These are phyloP conservation scores for Peniophora sp. DNA, from an alignment of 1,284 basidiomycete genomes.

Conservation along the genomic window DNA sequence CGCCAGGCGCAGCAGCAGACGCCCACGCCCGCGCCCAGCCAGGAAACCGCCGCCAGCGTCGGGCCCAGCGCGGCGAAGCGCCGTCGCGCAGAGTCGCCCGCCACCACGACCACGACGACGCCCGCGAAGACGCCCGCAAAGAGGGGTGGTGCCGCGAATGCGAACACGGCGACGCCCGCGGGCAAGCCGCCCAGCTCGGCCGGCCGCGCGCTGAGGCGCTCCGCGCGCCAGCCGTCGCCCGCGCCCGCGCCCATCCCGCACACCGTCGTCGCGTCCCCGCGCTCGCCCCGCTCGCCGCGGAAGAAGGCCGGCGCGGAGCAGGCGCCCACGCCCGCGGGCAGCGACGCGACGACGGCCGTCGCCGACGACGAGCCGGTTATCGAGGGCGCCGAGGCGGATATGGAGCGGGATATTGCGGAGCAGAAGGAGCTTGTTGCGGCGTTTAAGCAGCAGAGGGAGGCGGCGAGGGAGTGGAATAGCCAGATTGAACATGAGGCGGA, in stretches of 20 bases:
- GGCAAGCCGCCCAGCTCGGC: slow-evolving; percentile 16
- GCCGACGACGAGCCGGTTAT: slow-evolving; percentile 31
- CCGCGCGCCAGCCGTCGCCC: slow-evolving; percentile 31
- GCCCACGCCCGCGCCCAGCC: slow-evolving; percentile 14
- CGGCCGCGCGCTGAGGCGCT: slow-evolving; percentile 30
- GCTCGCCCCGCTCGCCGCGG: slow-evolving; percentile 31
- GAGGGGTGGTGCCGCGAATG: background rate
- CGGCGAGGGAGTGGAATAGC: slow-evolving; percentile 9
- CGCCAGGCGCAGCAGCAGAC: slow-evolving; percentile 25
- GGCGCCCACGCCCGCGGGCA: slow-evolving; percentile 39
- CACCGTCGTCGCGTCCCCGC: slow-evolving; percentile 21
- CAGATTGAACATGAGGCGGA: slow-evolving; percentile 13
- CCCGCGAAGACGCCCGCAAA: slow-evolving; percentile 9
- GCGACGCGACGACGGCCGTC: slow-evolving; percentile 55
- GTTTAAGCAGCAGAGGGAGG: slow-evolving; percentile 41
- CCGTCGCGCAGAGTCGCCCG: slow-evolving; percentile 52
- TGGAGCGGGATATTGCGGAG: slow-evolving; percentile 62
- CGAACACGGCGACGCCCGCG: slow-evolving; percentile 9
- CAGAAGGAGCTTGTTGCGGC: slow-evolving; percentile 62
- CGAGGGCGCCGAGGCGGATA: slow-evolving; percentile 52
- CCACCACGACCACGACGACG: slow-evolving; percentile 13
- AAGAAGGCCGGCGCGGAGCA: slow-evolving; percentile 20
- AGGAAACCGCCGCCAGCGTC: slow-evolving; percentile 6
- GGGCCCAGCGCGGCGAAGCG: slow-evolving; percentile 46
- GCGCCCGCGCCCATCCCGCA: slow-evolving; percentile 21